Conservation (phyloP, 2,329 filamentous ascomycete genomes). For the Botrytis galanthina region DNA sequence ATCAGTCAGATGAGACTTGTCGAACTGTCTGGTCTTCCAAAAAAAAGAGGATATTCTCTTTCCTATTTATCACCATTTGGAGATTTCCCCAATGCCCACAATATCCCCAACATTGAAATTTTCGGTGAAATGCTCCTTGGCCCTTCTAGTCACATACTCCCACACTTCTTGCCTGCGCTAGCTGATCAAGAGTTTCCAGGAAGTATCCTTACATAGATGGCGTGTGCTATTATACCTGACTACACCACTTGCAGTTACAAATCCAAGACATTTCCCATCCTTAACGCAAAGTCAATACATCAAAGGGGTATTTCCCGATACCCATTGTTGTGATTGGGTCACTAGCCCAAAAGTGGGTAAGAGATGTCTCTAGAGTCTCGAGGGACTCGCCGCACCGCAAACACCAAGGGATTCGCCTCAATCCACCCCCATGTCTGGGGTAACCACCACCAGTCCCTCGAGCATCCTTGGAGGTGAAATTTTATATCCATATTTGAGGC, state of each 20-base stretch:
- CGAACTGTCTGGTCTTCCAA: neutral
- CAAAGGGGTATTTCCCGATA: neutral
- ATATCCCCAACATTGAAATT: neutral
- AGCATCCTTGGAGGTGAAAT: neutral
- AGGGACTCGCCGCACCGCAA: neutral
- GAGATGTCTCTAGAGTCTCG: neutral
- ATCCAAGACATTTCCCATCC: neutral
- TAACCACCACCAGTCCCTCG: neutral
- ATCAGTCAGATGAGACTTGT: neutral
- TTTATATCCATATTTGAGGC: neutral
- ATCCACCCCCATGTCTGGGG: neutral
- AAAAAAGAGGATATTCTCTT: neutral
- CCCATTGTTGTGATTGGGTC: neutral
- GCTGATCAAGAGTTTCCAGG: neutral
- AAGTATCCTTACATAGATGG: neutral
- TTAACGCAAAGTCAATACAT: neutral
- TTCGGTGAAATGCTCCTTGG: neutral
- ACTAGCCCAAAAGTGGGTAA: neutral
- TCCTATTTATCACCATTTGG: slow-evolving; percentile 16
- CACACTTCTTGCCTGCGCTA: neutral
- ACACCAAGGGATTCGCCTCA: neutral
- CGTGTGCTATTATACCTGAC: neutral
- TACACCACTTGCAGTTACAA: neutral
- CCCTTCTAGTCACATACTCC: neutral
- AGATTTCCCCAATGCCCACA: neutral